Conservation (phyloP, 2,329 filamentous ascomycete species). For the Xylariaceae sp. region DNA sequence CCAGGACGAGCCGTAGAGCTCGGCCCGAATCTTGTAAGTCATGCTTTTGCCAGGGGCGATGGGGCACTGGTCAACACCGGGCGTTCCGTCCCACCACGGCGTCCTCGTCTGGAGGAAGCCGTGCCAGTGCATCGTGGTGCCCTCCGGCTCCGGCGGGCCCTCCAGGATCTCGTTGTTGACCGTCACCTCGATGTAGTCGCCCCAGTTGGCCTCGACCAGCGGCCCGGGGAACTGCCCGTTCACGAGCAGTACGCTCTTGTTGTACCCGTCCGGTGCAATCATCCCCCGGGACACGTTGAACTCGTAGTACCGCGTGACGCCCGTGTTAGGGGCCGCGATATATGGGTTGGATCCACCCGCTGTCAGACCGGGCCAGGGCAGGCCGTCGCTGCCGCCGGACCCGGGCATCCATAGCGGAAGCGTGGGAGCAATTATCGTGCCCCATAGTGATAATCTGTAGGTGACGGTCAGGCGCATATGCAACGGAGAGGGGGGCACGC, state of each 20-base stretch:
- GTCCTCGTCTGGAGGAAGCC: slow-evolving; percentile 42
- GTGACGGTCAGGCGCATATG: slow-evolving; percentile 2
- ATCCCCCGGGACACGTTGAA: slow-evolving; percentile 43
- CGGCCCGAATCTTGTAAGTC: slow-evolving; percentile 46
- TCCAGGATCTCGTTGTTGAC: slow-evolving; percentile 22
- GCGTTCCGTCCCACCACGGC: slow-evolving; percentile 46
- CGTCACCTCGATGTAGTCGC: slow-evolving; percentile 29
- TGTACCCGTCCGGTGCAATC: slow-evolving; percentile 50
- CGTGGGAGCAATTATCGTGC: slow-evolving; percentile 22
- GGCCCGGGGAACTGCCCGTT: slow-evolving; percentile 50
- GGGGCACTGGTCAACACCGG: slow-evolving; percentile 54
- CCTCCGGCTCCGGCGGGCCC: slow-evolving; percentile 25
- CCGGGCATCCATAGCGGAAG: slow-evolving; percentile 23
- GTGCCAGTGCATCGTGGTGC: slow-evolving; percentile 46
- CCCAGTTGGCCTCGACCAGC: slow-evolving; percentile 41
- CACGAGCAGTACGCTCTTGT: slow-evolving; percentile 33
- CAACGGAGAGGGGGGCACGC: background rate
- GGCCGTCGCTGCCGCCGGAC: slow-evolving; percentile 6
- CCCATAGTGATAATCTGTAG: slow-evolving; percentile 23
- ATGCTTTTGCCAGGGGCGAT: slow-evolving; percentile 52
- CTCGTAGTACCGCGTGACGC: slow-evolving; percentile 47
- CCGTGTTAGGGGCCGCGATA: slow-evolving; percentile 39
- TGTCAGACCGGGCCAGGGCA: slow-evolving; percentile 43
- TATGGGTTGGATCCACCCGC: slow-evolving; percentile 42
- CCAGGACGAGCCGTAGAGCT: slow-evolving; percentile 48